These are phyloP conservation scores for Sporothrix sp. DNA, from an alignment of 2,329 filamentous ascomycete species.

Conservation along the genomic window DNA sequence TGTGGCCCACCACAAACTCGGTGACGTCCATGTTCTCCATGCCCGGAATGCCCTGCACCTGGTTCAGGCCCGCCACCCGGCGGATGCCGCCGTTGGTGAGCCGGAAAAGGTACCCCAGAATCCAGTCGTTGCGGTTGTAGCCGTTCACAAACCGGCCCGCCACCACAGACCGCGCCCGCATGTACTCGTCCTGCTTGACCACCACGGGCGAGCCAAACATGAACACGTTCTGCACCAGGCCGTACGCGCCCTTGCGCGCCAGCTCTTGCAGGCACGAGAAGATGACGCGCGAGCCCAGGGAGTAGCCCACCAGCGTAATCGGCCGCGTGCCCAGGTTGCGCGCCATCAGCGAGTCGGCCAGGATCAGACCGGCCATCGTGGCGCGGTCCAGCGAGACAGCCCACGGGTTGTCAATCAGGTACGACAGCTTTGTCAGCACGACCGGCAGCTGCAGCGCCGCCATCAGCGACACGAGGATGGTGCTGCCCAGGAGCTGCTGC, in stretches of 20 bases:
- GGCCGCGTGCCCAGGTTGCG: conserved; percentile 84
- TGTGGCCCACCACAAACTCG: conserved; percentile 77
- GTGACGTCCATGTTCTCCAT: conserved; percentile 88
- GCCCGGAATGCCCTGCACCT: conserved; percentile 65
- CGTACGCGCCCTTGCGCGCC: conserved; percentile 70
- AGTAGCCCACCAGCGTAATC: conserved; percentile 90
- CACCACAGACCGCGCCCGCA: conserved; percentile 72
- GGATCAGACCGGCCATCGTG: conserved; percentile 76
- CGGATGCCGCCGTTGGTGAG: conserved; percentile 88
- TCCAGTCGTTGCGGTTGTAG: conserved; percentile 94
- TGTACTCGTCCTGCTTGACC: conserved; percentile 81
- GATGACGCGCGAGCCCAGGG: conserved; percentile 82
- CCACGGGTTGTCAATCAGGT: conserved; percentile 98
- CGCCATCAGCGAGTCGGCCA: conserved; percentile 89
- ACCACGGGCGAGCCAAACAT: conserved; percentile 89
- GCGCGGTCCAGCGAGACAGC: conserved; percentile 90
- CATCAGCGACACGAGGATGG: conserved; percentile 82
- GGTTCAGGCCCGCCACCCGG: conserved; percentile 71
- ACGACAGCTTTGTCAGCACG: conserved; percentile 84
- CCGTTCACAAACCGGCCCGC: conserved; percentile 91
- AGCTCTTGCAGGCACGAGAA: conserved; percentile 86
- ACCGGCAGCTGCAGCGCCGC: conserved; percentile 86
- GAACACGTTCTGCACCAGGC: conserved; percentile 89
- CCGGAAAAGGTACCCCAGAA: conserved; percentile 89
- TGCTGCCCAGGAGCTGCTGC: conserved; percentile 87